Conservation (phyloP, 768 basidiomycete species). For the Lactarius deliciosus region DNA sequence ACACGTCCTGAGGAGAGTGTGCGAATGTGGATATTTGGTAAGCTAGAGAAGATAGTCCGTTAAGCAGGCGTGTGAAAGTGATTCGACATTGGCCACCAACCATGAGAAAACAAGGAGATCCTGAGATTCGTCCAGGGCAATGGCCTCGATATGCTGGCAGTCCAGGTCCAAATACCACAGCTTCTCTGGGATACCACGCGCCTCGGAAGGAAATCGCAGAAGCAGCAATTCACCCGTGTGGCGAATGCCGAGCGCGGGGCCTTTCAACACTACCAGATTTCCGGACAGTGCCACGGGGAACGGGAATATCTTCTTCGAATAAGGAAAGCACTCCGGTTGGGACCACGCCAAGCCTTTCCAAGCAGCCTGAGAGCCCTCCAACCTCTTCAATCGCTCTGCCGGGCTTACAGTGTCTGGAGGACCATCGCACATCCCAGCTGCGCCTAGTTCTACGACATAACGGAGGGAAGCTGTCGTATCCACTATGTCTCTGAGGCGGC, state of each 20-base stretch:
- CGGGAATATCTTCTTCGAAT: conserved; percentile 1
- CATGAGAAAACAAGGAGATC: conserved; percentile 10
- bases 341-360: conserved; percentile 12
- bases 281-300: neutral
- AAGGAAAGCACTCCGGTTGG: neutral
- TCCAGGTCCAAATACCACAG: conserved; percentile 8
- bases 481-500: conserved; percentile 7
- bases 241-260: neutral
- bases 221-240: neutral
- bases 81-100: neutral
- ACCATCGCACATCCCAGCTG: conserved; percentile 16
- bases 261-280: conserved; percentile 10
- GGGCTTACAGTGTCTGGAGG: neutral
- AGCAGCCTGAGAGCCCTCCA: neutral
- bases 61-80: neutral
- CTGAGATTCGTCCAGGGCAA: conserved; percentile 6
- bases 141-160: neutral
- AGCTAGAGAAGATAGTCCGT: neutral
- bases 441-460: conserved; percentile 11
- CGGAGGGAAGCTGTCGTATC: conserved; percentile 6
- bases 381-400: neutral
- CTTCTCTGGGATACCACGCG: conserved; percentile 10
- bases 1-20: conserved; percentile 12
- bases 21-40: conserved; percentile 3
- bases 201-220: conserved; percentile 6